These are phyloP conservation scores for Phialophora tarda DNA, from an alignment of 2,329 filamentous ascomycete genomes.

Conservation along the genomic window DNA sequence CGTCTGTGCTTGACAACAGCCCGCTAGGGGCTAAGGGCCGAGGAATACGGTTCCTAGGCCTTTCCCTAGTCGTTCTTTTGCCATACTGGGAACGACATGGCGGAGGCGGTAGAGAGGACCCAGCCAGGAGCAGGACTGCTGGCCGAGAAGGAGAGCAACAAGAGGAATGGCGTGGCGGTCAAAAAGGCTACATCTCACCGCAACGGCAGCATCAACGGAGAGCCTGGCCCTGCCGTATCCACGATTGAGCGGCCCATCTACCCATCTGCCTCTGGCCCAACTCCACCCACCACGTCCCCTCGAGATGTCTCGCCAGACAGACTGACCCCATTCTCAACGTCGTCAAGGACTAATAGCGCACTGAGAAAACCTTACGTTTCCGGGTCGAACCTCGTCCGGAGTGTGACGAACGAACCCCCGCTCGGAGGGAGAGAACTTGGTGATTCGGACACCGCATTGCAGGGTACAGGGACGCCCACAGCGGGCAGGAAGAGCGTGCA, in stretches of 20 bases:
- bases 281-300: constrained; percentile 15
- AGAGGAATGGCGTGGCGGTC: constrained; percentile 3
- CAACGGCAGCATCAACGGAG: constrained; percentile 22
- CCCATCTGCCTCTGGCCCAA: background rate
- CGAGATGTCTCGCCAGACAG: constrained; percentile 29
- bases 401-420: constrained; percentile 23
- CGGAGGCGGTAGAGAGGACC: constrained; percentile 20
- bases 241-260: constrained; percentile 13
- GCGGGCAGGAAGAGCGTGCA: constrained; percentile 66
- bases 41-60: constrained; percentile 7
- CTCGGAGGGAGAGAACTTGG: constrained; percentile 19
- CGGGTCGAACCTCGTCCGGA: constrained; percentile 11
- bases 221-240: constrained; percentile 30
- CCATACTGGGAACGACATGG: constrained; percentile 20
- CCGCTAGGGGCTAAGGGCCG: constrained; percentile 6
- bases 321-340: constrained; percentile 20
- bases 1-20: constrained; percentile 5
- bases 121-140: background rate
- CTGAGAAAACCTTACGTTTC: constrained; percentile 25
- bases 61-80: background rate
- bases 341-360: constrained; percentile 19
- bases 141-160: background rate
- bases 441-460: constrained; percentile 24
- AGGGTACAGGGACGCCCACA: constrained; percentile 26
- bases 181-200: constrained; percentile 21